A percentile compares a stretch with the other conserved stretches of the same genome.
Evolutionary conservation across 2,329 filamentous ascomycete species (phyloP).

Genomic region (Penicillium brevicompactum): DNA sequence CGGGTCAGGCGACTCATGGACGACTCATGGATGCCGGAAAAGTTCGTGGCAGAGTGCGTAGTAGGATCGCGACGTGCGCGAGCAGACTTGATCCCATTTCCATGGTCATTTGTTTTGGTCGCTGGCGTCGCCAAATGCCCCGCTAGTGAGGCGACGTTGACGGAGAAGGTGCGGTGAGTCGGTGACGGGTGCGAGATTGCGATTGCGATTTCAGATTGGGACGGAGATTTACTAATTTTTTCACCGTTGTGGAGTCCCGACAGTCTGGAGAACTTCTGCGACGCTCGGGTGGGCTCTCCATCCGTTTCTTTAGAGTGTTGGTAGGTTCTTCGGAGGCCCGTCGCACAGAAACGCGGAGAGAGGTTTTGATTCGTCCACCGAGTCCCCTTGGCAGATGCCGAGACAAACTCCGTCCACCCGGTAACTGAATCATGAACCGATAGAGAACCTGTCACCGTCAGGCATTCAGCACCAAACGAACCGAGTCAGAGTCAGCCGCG

Average conservation of each 20-base stretch:
- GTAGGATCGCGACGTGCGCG: conserved; percentile 13
- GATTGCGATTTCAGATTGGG: conserved; percentile 11
- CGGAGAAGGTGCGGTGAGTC: conserved; percentile 17
- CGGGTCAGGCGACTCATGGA: too few relatives aligned
- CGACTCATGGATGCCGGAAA: conserved; percentile 20
- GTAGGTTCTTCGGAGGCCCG: conserved; percentile 7
- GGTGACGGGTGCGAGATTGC: conserved; percentile 17
- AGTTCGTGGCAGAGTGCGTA: conserved; percentile 11
- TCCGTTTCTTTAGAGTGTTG: too few relatives aligned
- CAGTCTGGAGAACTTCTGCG: conserved; percentile 38
- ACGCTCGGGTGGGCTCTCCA: conserved; percentile 9
- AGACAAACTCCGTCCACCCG: too few relatives aligned
- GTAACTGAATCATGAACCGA: too few relatives aligned
- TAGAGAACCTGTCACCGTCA: too few relatives aligned
- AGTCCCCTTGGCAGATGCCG: too few relatives aligned
- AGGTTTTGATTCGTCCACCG: conserved; percentile 7
- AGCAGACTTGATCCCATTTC: conserved; percentile 7
- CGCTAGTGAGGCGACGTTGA: conserved; percentile 15
- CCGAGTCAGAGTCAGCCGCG: too few relatives aligned
- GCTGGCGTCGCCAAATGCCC: conserved; percentile 15
- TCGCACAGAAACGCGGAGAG: conserved; percentile 35
- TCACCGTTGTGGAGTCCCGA: conserved; percentile 29
- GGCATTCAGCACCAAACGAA: too few relatives aligned
- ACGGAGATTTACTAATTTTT: conserved; percentile 4
- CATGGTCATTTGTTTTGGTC: not conserved